Conservation (phyloP, 257 asterid species). For the Forsythia suspensa region DNA sequence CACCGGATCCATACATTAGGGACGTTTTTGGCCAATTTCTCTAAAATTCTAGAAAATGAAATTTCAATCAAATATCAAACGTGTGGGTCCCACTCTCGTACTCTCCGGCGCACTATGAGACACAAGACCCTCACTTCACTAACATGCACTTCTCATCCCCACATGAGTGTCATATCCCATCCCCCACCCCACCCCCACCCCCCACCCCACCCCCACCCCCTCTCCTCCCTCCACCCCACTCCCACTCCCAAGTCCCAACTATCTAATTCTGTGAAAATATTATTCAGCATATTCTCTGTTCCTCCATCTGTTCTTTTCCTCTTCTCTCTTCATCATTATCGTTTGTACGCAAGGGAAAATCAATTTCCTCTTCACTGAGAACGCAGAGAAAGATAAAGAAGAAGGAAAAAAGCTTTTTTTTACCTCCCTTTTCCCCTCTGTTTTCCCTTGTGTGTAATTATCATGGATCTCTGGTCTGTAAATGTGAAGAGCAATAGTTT, state of each 20-base stretch:
- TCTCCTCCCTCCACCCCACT: neutral
- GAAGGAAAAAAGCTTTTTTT: neutral
- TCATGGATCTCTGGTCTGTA: conserved; percentile 57
- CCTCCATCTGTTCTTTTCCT: neutral
- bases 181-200: neutral
- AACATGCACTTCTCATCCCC: conserved; percentile 25
- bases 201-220: neutral
- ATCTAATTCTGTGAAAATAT: neutral
- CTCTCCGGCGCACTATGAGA: neutral
- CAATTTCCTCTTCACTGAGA: neutral
- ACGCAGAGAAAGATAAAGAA: neutral
- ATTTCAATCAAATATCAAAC: neutral
- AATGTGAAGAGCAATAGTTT: conserved; percentile 41
- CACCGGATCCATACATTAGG: too few species aligned
- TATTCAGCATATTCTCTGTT: conserved; percentile 36
- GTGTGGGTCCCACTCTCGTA: neutral
- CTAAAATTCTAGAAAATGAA: neutral
- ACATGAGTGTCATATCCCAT: neutral
- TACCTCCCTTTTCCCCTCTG: neutral
- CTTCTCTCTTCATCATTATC: neutral
- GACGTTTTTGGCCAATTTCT: too few species aligned
- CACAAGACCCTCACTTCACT: neutral
- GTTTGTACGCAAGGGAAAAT: neutral
- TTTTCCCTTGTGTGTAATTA: neutral
- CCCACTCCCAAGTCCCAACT: neutral